A percentile compares a stretch with the other conserved stretches of the same genome.
Evolutionary conservation across 805 yeast genomes (phyloP).

Genomic region (Pichia phayaonensis): DNA sequence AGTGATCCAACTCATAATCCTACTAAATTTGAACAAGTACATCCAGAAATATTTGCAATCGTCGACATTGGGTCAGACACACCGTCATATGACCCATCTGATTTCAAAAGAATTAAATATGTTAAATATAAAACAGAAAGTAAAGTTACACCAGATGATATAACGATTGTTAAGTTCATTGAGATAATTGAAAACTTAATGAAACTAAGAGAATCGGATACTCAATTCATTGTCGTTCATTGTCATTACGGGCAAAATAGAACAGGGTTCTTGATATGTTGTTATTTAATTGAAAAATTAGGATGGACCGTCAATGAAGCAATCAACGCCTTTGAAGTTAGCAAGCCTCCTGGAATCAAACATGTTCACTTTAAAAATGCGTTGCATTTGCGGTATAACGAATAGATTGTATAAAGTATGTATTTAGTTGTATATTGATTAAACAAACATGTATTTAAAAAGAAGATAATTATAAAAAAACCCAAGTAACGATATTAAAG

Average conservation of each 20-base stretch:
- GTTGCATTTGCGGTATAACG: slow-evolving; percentile 54
- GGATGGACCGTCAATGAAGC: slow-evolving; percentile 60
- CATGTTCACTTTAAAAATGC: slow-evolving; percentile 75
- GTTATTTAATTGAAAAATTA: slow-evolving; percentile 54
- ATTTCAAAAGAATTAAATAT: slow-evolving; percentile 48
- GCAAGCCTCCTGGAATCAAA: slow-evolving; percentile 66
- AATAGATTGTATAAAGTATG: not conserved
- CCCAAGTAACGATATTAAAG: not conserved
- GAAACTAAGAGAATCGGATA: slow-evolving; percentile 8
- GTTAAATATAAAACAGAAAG: slow-evolving; percentile 73
- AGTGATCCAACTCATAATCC: slow-evolving; percentile 60
- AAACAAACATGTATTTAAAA: not conserved
- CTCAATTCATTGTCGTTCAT: slow-evolving; percentile 53
- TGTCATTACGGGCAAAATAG: slow-evolving; percentile 80
- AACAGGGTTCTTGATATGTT: slow-evolving; percentile 66
- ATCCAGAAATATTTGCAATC: slow-evolving; percentile 48
- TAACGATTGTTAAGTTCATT: slow-evolving; percentile 50
- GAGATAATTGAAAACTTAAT: slow-evolving; percentile 43
- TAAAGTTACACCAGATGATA: slow-evolving; percentile 62
- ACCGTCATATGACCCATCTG: slow-evolving; percentile 62
- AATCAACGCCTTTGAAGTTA: slow-evolving; percentile 45
- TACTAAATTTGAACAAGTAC: slow-evolving; percentile 36
- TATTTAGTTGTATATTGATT: not conserved
- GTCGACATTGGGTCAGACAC: slow-evolving; percentile 64
- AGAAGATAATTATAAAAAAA: not conserved